Evolutionary conservation across 2,329 filamentous ascomycete genomes (phyloP), one percentile per base, ranked within the genome.

Genomic region (Didymella pinodella): DNA sequence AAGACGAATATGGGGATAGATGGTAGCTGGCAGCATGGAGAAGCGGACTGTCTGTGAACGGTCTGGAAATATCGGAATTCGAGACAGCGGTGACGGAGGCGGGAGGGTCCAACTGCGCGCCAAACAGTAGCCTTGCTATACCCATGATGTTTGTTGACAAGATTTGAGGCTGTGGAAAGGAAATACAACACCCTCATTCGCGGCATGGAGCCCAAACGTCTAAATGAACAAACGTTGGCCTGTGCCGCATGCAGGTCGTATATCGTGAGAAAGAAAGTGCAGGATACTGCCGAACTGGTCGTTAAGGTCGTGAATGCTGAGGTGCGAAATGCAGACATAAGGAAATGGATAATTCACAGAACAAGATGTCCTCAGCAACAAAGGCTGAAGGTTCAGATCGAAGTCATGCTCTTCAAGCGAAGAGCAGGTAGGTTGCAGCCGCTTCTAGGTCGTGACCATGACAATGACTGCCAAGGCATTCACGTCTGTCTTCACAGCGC

Each of bases 301-400:
- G 69, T 75, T 68, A 74, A 67, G 61, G 63, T 76, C 73, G 71
- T 76, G 46, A 77, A 75, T 73, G 70, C 69, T 67, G 60, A 65
- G 52, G 54, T 67, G 64, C 62, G 67, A 70, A 72, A 60, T 69
- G 67, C 70, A 67, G 62, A 69, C 57, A 62, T 60, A 68, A 69
- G 26, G 55, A 57, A 71, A 74, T 56, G 38, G 57, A 65, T 57
- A 68, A 58, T 68, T 65, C 44, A 75, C 71, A 69, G 64, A 71
- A 75, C 57, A 68, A 73, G 68, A 75, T 43, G 26, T 57, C 54
- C 59, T 48, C 49, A 44, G 40, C 29, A 32, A 54, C 64, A 63
- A 58, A 64, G 61, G 58, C 50, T 65, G 64, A 50, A 49, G 56
- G 31, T 36, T 57, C 49, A 45, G 34, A 56, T 40, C 54, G 22